Percentiles rank a stretch among this genome's conserved stretches.
phyloP scores from a whole-genome alignment of 495 filamentous ascomycete species.

The Pseudoneurospora amorphoporcata region DNA sequence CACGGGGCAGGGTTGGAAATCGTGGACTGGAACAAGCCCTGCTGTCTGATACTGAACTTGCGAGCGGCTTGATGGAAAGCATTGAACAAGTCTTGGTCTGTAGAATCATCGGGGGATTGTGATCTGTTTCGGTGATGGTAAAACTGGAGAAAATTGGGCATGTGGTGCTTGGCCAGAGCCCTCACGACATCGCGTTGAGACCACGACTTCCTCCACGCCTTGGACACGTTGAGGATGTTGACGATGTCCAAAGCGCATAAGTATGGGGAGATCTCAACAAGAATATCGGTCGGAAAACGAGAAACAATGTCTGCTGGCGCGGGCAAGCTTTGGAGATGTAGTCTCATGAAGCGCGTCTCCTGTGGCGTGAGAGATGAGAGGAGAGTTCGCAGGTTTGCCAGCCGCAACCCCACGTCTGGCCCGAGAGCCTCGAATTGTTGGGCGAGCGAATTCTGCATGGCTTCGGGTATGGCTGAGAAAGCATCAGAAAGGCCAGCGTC shows the following conservation, averaged over 20 bases:
- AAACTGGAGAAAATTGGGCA: constrained; percentile 12
- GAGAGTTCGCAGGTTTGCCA: constrained; percentile 1
- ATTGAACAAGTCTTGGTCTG: not conserved
- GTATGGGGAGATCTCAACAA: constrained; percentile 14
- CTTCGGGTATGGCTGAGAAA: not conserved
- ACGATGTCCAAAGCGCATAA: constrained; percentile 14
- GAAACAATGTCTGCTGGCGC: constrained; percentile 18
- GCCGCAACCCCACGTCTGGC: not conserved
- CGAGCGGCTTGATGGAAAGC: not conserved
- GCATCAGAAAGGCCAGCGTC: not conserved
- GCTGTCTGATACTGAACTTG: constrained; percentile 1
- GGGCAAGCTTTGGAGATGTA: constrained; percentile 10
- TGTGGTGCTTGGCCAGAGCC: constrained; percentile 6
- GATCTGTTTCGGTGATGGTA: not conserved
- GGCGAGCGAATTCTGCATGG: not conserved
- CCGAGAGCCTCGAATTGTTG: constrained; percentile 2
- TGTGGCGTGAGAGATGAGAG: constrained; percentile 7
- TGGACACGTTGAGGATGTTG: constrained; percentile 21
- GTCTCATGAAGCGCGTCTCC: constrained; percentile 17
- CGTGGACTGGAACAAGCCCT: constrained; percentile 4
- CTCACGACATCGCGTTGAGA: constrained; percentile 11
- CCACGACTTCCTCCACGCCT: constrained; percentile 20
- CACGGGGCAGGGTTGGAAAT: not conserved
- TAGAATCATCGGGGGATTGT: not conserved
- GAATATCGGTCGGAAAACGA: constrained; percentile 25